A percentile compares a stretch with the other conserved stretches of the same genome.
These are phyloP conservation scores for Oidium heveae DNA, from an alignment of 2,329 filamentous ascomycete genomes.

Conservation along the genomic window DNA sequence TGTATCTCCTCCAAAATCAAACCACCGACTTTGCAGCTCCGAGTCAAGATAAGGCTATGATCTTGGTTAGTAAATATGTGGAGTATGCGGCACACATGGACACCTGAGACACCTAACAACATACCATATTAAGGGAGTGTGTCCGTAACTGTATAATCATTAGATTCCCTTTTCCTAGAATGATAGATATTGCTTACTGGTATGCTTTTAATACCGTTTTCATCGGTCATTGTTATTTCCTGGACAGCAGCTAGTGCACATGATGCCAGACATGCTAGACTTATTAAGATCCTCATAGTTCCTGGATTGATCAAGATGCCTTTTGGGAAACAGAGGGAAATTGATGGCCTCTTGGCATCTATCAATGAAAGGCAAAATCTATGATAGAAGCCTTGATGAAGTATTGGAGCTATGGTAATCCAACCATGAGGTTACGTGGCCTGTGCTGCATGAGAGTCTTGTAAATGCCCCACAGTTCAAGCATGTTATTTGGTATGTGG, in stretches of 20 bases:
- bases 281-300: background rate
- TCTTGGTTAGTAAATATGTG: background rate
- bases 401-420: too few species aligned
- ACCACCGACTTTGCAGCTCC: constrained; percentile 96
- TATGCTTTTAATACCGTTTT: constrained; percentile 32
- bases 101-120: constrained; percentile 15
- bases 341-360: too few species aligned
- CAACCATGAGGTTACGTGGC: too few species aligned
- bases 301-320: background rate
- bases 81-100: background rate
- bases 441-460: too few species aligned
- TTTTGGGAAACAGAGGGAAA: too few species aligned
- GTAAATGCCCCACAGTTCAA: too few species aligned
- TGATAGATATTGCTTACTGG: constrained; percentile 22
- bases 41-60: constrained; percentile 81
- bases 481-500: too few species aligned
- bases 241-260: constrained; percentile 14
- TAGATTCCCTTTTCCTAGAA: constrained; percentile 3
- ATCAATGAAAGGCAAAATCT: too few species aligned
- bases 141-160: constrained; percentile 42
- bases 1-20: constrained; percentile 92
- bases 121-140: constrained; percentile 57
- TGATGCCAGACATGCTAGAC: constrained; percentile 13
- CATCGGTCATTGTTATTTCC: constrained; percentile 14
- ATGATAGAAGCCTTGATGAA: too few species aligned